phyloP scores from a whole-genome alignment of 1,284 basidiomycete genomes.

The Rhodofomes roseus region DNA sequence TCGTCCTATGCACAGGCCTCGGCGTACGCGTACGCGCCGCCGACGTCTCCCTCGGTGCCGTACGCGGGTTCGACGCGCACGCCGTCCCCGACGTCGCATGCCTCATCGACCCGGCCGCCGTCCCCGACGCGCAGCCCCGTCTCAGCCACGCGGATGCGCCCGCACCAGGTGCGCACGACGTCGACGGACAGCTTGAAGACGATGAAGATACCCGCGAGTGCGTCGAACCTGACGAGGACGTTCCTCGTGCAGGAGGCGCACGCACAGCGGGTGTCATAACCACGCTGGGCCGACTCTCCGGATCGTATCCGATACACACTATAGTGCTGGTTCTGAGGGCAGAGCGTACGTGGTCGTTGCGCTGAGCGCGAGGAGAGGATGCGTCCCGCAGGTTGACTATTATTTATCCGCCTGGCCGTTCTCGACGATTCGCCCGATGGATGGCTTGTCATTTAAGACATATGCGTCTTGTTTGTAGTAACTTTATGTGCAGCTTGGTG shows the following conservation, averaged over 20 bases:
- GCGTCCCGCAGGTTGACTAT: not conserved
- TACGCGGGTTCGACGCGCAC: not conserved
- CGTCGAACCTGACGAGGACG: not conserved
- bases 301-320: too few relatives aligned
- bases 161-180: not conserved
- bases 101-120: not conserved
- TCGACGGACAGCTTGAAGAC: not conserved
- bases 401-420: conserved; percentile 2
- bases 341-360: not conserved
- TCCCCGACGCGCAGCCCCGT: not conserved
- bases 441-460: not conserved
- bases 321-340: too few relatives aligned
- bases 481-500: not conserved
- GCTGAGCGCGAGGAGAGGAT: conserved; percentile 2
- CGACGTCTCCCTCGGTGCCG: conserved; percentile 5
- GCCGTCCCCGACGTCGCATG: not conserved
- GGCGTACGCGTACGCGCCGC: not conserved
- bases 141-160: not conserved
- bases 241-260: not conserved
- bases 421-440: not conserved
- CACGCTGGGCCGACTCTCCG: too few relatives aligned
- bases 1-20: not conserved
- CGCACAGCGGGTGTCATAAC: not conserved
- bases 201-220: not conserved
- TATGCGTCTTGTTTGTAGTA: not conserved